These are phyloP conservation scores for Hygrophila difformis DNA, from an alignment of 257 asterid genomes.

Conservation along the genomic window DNA sequence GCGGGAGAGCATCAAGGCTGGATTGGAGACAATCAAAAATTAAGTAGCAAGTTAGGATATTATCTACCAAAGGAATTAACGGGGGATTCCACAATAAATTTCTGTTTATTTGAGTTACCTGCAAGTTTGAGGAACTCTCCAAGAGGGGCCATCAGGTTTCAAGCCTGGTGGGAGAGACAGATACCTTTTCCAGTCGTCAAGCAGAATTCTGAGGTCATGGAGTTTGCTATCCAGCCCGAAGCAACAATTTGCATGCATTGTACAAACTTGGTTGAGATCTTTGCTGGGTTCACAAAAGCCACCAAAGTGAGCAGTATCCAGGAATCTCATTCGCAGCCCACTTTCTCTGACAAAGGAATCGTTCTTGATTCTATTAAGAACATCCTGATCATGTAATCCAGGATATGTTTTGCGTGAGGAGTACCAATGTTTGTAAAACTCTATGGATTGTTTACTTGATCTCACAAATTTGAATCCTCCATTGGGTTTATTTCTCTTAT, in stretches of 20 bases:
- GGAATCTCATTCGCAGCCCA: conserved; percentile 47
- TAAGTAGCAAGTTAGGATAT: too few species aligned
- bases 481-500: conserved; percentile 30
- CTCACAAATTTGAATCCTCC: conserved; percentile 51
- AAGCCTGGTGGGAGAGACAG: conserved; percentile 31
- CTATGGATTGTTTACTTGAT: conserved; percentile 49
- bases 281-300: conserved; percentile 81
- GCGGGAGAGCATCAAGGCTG: too few species aligned
- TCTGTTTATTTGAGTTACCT: too few species aligned
- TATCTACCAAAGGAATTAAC: too few species aligned
- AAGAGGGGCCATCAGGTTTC: conserved; percentile 18
- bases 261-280: conserved; percentile 54
- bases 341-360: conserved; percentile 29
- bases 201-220: conserved; percentile 66
- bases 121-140: conserved; percentile 85
- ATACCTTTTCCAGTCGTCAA: conserved; percentile 56
- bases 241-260: conserved; percentile 83
- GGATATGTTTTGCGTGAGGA: conserved; percentile 39
- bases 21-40: too few species aligned
- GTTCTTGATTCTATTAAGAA: conserved; percentile 50
- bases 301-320: conserved; percentile 54
- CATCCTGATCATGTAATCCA: conserved; percentile 71
- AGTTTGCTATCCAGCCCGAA: conserved; percentile 58
- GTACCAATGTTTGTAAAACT: conserved; percentile 69
- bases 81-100: too few species aligned